phyloP scores from a whole-genome alignment of 129 eudicot species.

The Gnaphalium uliginosum region DNA sequence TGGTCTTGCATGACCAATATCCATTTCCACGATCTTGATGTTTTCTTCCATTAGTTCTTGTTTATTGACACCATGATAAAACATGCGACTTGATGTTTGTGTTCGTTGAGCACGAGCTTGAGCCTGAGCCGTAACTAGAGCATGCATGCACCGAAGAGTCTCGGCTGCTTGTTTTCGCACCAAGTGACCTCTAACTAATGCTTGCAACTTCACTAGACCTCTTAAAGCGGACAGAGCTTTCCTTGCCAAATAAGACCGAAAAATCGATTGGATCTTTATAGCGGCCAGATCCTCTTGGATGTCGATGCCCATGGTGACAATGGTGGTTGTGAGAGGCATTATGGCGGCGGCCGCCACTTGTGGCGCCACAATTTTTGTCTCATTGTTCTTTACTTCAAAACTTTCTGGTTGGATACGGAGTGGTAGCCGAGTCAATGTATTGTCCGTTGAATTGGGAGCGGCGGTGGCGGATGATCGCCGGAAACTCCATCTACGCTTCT shows the following conservation, averaged over 20 bases:
- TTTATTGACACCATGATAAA: conserved; percentile 13
- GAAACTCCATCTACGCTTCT: conserved; percentile 89
- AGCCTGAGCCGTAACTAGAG: conserved; percentile 67
- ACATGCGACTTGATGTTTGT: conserved; percentile 37
- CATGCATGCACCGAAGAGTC: conserved; percentile 84
- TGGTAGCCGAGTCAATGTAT: conserved; percentile 4
- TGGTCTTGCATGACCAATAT: conserved; percentile 50
- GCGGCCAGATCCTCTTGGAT: conserved; percentile 47
- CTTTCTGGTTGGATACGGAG: conserved; percentile 19
- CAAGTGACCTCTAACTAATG: conserved; percentile 81
- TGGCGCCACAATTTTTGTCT: conserved; percentile 40
- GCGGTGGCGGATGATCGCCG: conserved; percentile 63
- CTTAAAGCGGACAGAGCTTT: conserved; percentile 78
- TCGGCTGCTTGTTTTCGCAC: conserved; percentile 83
- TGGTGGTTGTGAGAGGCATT: conserved; percentile 22
- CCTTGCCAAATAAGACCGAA: conserved; percentile 83
- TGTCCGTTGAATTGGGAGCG: conserved; percentile 22
- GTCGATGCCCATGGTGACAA: not conserved
- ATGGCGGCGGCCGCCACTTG: conserved; percentile 49
- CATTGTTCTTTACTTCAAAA: conserved; percentile 38
- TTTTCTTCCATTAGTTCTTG: conserved; percentile 63
- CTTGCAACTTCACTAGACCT: conserved; percentile 91
- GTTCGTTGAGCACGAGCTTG: conserved; percentile 70
- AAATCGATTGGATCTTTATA: conserved; percentile 64
- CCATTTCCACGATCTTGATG: conserved; percentile 87